These are phyloP conservation scores for Colletotrichum tabaci DNA, from an alignment of 2,329 filamentous ascomycete genomes.

Conservation along the genomic window DNA sequence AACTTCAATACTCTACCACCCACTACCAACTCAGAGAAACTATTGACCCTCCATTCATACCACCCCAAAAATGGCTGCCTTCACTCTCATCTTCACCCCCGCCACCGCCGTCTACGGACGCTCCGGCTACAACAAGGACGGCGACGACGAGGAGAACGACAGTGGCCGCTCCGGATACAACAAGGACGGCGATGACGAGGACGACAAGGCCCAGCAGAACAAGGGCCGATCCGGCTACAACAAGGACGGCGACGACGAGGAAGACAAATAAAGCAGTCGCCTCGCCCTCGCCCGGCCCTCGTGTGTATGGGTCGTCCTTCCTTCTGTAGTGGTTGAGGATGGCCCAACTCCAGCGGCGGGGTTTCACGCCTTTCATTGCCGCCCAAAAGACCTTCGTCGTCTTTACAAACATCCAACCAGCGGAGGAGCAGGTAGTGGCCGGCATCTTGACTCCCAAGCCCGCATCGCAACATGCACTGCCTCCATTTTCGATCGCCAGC, in stretches of 20 bases:
- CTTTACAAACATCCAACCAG: not conserved
- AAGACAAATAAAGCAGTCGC: slow-evolving; percentile 49
- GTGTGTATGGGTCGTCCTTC: not conserved
- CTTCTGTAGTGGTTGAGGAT: not conserved
- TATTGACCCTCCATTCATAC: slow-evolving; percentile 15
- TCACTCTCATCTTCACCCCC: slow-evolving; percentile 50
- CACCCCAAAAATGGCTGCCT: slow-evolving; percentile 54
- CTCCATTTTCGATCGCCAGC: slow-evolving; percentile 3
- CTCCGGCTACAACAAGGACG: slow-evolving; percentile 61
- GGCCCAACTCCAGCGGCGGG: not conserved
- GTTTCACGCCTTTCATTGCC: not conserved
- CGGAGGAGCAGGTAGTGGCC: not conserved
- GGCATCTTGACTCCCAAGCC: not conserved
- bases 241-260: slow-evolving; percentile 57
- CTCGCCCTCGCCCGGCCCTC: not conserved
- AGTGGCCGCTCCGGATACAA: slow-evolving; percentile 61
- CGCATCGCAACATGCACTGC: slow-evolving; percentile 3
- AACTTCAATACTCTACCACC: slow-evolving; percentile 46
- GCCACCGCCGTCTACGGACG: slow-evolving; percentile 57
- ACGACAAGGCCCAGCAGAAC: slow-evolving; percentile 52
- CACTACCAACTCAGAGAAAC: slow-evolving; percentile 29
- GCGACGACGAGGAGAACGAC: slow-evolving; percentile 49
- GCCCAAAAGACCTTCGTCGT: not conserved
- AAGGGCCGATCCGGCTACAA: slow-evolving; percentile 65
- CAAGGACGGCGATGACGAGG: slow-evolving; percentile 51